phyloP scores from a whole-genome alignment of 2,329 filamentous ascomycete species.

The Colletotrichum sp. region DNA sequence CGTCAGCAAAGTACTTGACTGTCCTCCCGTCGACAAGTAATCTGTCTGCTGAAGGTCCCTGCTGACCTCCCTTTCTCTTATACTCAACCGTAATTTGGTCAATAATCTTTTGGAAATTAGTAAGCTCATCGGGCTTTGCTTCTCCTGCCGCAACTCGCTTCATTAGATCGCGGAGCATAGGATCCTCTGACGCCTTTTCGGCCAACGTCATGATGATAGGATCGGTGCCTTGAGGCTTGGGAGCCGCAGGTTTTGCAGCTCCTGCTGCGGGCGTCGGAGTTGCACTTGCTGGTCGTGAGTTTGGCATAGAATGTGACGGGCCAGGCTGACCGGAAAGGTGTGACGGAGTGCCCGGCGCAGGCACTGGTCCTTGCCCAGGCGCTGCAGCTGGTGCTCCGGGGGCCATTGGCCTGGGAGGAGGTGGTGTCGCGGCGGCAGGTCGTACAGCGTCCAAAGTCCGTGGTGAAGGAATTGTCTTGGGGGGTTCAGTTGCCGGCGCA shows the following conservation, averaged over 20 bases:
- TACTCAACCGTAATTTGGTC: slow-evolving; percentile 73
- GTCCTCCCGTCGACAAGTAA: slow-evolving; percentile 60
- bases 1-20: slow-evolving; percentile 65
- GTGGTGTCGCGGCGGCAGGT: not conserved
- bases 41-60: slow-evolving; percentile 59
- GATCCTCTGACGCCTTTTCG: slow-evolving; percentile 75
- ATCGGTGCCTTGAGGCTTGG: slow-evolving; percentile 21
- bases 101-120: slow-evolving; percentile 80
- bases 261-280: slow-evolving; percentile 17
- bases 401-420: not conserved
- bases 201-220: slow-evolving; percentile 83
- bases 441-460: not conserved
- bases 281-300: slow-evolving; percentile 16
- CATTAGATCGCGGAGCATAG: slow-evolving; percentile 78
- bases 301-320: slow-evolving; percentile 27
- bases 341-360: slow-evolving; percentile 22
- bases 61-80: slow-evolving; percentile 53
- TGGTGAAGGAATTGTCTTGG: not conserved
- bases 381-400: slow-evolving; percentile 19
- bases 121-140: slow-evolving; percentile 70
- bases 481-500: not conserved
- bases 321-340: slow-evolving; percentile 10
- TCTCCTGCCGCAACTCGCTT: slow-evolving; percentile 80
- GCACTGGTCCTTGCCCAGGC: slow-evolving; percentile 17
- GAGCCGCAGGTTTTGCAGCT: slow-evolving; percentile 5